phyloP scores from a whole-genome alignment of 1,284 basidiomycete genomes.

The Tilletia horrida region DNA sequence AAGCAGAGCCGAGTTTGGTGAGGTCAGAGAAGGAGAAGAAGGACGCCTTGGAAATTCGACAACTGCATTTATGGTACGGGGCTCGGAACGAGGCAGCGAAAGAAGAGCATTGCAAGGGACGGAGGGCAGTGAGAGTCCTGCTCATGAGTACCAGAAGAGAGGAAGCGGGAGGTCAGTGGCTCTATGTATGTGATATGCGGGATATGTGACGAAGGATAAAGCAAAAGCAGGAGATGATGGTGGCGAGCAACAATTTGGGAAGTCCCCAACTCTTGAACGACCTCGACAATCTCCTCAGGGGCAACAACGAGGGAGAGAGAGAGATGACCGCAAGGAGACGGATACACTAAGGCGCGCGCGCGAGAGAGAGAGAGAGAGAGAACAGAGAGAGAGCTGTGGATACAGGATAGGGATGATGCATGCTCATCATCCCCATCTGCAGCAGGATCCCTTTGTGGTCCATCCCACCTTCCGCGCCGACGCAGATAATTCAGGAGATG shows the following conservation, averaged over 20 bases:
- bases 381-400: background rate
- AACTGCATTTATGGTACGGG: no score
- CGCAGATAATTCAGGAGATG: constrained; percentile 33
- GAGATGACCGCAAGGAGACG: no score
- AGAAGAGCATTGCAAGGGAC: no score
- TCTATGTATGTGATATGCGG: no score
- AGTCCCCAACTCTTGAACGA: background rate
- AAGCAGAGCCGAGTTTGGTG: background rate
- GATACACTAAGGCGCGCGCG: no score
- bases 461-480: constrained; percentile 31
- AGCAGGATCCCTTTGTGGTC: constrained; percentile 22
- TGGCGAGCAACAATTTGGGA: no score
- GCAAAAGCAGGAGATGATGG: no score
- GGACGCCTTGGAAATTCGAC: background rate
- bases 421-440: background rate
- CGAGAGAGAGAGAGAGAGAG: background rate
- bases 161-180: no score
- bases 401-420: background rate
- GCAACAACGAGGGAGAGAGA: constrained; percentile 5
- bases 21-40: constrained; percentile 12
- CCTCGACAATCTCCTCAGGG: background rate
- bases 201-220: no score
- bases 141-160: no score
- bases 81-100: no score
- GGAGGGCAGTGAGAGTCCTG: no score